A percentile compares a stretch with the other conserved stretches of the same genome.
These are phyloP conservation scores for Ramaria rubella DNA, from an alignment of 768 basidiomycete species.

Conservation along the genomic window DNA sequence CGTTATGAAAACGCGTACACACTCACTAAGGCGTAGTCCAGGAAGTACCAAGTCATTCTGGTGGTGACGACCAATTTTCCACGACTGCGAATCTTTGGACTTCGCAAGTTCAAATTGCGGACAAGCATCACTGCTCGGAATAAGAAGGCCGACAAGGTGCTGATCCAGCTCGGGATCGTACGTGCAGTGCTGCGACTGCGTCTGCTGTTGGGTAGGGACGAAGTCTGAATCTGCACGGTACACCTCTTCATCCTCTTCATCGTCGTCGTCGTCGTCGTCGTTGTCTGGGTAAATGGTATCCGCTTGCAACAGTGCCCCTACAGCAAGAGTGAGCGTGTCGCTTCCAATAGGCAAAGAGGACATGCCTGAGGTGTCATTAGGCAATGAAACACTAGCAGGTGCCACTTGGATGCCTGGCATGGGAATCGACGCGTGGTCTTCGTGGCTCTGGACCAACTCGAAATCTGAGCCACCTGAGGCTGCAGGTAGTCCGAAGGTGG, in stretches of 20 bases:
- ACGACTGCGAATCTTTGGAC: conserved; percentile 31
- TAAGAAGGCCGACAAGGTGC: neutral
- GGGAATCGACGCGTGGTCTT: neutral
- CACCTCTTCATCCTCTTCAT: neutral
- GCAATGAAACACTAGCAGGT: neutral
- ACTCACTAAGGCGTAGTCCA: conserved; percentile 71
- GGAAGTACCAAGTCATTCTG: conserved; percentile 52
- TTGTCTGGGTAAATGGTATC: neutral
- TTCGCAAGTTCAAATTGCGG: conserved; percentile 50
- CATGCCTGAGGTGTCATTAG: too few species aligned
- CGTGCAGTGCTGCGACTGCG: neutral
- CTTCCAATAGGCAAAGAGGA: too few species aligned
- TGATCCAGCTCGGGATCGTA: neutral
- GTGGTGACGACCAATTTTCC: conserved; percentile 49
- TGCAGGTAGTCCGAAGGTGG: neutral
- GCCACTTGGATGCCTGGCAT: neutral
- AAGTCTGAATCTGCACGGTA: neutral
- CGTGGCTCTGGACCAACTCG: neutral
- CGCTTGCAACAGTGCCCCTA: too few species aligned
- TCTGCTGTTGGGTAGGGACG: neutral
- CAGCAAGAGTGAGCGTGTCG: too few species aligned
- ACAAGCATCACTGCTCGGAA: neutral
- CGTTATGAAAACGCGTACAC: conserved; percentile 18
- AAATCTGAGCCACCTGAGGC: neutral
- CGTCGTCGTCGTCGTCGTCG: neutral